Percentiles rank a stretch among this genome's conserved stretches.
These are phyloP conservation scores for Serendipita sp. DNA, from an alignment of 768 basidiomycete genomes.

Conservation along the genomic window DNA sequence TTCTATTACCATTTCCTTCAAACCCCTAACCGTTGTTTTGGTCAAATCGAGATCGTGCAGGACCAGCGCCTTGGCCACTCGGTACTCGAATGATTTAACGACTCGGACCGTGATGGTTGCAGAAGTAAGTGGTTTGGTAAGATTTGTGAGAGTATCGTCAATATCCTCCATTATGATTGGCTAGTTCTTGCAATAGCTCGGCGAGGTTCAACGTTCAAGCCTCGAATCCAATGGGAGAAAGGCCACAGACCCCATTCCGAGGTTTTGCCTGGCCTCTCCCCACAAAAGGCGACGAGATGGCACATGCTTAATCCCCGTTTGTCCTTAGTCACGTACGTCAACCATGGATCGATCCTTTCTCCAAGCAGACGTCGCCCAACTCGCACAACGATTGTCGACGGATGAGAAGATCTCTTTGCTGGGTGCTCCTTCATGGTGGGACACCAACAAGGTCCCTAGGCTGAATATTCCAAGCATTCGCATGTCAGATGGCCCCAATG, in stretches of 20 bases:
- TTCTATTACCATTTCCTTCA: slow-evolving; percentile 57
- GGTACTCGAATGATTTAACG: slow-evolving; percentile 88
- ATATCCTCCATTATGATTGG: slow-evolving; percentile 2
- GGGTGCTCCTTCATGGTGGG: slow-evolving; percentile 58
- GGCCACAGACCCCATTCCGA: not conserved
- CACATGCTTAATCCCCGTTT: not conserved
- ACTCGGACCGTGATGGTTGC: slow-evolving; percentile 83
- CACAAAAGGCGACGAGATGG: not conserved
- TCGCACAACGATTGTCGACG: slow-evolving; percentile 34
- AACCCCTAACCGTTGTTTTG: slow-evolving; percentile 54
- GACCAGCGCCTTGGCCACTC: slow-evolving; percentile 79
- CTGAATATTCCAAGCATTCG: slow-evolving; percentile 50
- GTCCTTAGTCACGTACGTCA: not conserved
- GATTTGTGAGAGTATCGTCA: slow-evolving; percentile 35
- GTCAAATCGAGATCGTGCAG: slow-evolving; percentile 70
- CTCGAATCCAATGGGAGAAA: not conserved
- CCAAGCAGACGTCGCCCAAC: slow-evolving; percentile 35
- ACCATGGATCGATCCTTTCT: slow-evolving; percentile 27
- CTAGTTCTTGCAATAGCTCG: not conserved
- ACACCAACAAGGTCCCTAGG: slow-evolving; percentile 39
- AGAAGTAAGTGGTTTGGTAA: slow-evolving; percentile 46
- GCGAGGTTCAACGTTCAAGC: not conserved
- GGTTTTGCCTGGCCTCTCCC: no score
- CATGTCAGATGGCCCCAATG: slow-evolving; percentile 62
- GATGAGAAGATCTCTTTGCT: slow-evolving; percentile 52